Percentiles rank a stretch among this genome's conserved stretches.
These are phyloP conservation scores for Plasmopara muralis DNA, from an alignment of 352 stramenopile species.

Conservation along the genomic window DNA sequence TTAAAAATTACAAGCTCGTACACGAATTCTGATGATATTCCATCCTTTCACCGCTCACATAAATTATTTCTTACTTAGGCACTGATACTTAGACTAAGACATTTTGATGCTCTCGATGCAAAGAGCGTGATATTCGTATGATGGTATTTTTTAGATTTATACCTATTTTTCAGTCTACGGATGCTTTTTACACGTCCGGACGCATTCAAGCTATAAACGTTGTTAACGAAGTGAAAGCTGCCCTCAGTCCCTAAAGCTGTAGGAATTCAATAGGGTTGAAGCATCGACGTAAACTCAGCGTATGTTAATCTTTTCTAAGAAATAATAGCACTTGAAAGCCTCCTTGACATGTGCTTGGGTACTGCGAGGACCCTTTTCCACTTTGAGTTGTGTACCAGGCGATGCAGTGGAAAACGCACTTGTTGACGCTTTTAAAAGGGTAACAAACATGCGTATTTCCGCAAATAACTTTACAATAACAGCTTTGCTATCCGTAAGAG, in stretches of 20 bases:
- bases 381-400: constrained; percentile 2
- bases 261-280: constrained; percentile 10
- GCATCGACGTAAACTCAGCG: background rate
- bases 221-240: constrained; percentile 5
- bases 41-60: background rate
- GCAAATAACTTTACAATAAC: background rate
- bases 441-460: background rate
- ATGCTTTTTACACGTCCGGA: background rate
- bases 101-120: constrained; percentile 1
- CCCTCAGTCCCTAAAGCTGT: constrained; percentile 5
- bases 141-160: background rate
- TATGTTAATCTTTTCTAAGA: constrained; percentile 1
- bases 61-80: background rate
- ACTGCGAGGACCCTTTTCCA: constrained; percentile 5
- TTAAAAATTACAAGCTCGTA: background rate
- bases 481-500: constrained; percentile 8
- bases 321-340: constrained; percentile 4
- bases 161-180: background rate
- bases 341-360: constrained; percentile 5
- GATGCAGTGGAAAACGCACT: constrained; percentile 7
- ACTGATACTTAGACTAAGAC: background rate
- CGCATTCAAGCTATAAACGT: constrained; percentile 3
- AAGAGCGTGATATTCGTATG: background rate
- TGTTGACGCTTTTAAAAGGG: background rate
- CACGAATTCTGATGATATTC: background rate